Evolutionary conservation across 768 basidiomycete genomes (phyloP).

Genomic region (Termitomyces sp.): DNA sequence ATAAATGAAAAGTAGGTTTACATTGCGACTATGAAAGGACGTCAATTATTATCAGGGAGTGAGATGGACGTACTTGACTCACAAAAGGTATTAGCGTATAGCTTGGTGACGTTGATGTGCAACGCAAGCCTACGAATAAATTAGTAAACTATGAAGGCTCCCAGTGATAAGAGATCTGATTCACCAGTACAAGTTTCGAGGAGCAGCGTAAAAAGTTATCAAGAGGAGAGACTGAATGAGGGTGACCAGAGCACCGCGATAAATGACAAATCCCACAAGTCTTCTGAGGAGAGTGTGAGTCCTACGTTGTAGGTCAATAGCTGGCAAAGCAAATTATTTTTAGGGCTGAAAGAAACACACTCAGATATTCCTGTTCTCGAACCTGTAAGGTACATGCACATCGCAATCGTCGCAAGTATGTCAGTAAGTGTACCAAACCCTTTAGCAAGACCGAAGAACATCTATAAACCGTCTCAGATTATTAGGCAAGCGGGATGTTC

Average conservation of each 20-base stretch:
- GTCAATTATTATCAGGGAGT: neutral
- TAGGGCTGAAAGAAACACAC: slow-evolving; percentile 18
- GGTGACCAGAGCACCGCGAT: slow-evolving; percentile 40
- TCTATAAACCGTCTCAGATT: slow-evolving; percentile 16
- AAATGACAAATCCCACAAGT: slow-evolving; percentile 33
- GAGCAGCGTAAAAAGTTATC: slow-evolving; percentile 34
- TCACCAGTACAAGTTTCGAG: slow-evolving; percentile 33
- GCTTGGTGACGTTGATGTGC: slow-evolving; percentile 41
- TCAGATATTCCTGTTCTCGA: slow-evolving; percentile 31
- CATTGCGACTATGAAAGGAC: slow-evolving; percentile 26
- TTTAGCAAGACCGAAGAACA: slow-evolving; percentile 39
- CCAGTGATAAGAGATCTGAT: neutral
- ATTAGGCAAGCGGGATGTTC: neutral
- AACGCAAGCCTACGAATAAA: slow-evolving; percentile 35
- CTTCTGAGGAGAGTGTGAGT: slow-evolving; percentile 34
- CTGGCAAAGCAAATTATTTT: neutral
- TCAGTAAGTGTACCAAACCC: slow-evolving; percentile 39
- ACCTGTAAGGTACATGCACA: slow-evolving; percentile 33
- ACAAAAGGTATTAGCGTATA: slow-evolving; percentile 48
- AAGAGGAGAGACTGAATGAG: slow-evolving; percentile 34
- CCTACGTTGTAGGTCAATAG: slow-evolving; percentile 16
- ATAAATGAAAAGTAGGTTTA: slow-evolving; percentile 8
- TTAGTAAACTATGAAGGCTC: neutral
- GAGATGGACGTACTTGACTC: slow-evolving; percentile 21
- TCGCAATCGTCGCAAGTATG: slow-evolving; percentile 37